phyloP scores from a whole-genome alignment of 768 basidiomycete genomes.

The Russula sp. region DNA sequence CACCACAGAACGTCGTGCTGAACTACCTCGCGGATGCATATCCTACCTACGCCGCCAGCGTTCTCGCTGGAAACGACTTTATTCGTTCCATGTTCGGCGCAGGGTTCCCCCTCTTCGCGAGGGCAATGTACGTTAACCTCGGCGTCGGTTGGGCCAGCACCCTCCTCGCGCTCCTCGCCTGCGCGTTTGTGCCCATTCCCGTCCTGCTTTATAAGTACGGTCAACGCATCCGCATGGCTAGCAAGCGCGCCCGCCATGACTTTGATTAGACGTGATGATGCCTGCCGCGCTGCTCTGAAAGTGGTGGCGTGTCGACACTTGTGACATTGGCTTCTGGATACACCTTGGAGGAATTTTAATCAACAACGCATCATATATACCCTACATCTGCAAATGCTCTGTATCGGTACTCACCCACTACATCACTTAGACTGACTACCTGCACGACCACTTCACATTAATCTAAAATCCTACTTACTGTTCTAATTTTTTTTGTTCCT shows the following conservation, averaged over 20 bases:
- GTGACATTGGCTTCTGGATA: background rate
- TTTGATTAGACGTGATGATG: background rate
- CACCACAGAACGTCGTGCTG: conserved; percentile 19
- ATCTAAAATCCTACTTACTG: no score
- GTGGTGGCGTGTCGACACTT: background rate
- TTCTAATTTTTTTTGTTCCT: background rate
- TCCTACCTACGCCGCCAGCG: conserved; percentile 28
- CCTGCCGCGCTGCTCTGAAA: no score
- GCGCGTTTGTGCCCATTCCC: conserved; percentile 25
- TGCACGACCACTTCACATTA: background rate
- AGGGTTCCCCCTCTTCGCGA: conserved; percentile 20
- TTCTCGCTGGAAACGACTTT: conserved; percentile 31
- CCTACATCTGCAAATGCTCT: background rate
- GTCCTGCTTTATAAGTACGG: conserved; percentile 19
- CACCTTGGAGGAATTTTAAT: background rate
- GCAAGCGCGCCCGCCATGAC: conserved; percentile 22
- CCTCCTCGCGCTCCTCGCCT: conserved; percentile 26
- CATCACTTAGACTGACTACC: background rate
- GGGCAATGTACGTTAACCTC: conserved; percentile 24
- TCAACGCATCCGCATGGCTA: conserved; percentile 15
- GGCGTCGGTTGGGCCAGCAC: conserved; percentile 26
- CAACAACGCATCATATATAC: background rate
- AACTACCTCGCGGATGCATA: conserved; percentile 31
- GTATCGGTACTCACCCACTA: background rate
- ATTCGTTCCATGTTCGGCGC: conserved; percentile 27